Conservation (phyloP, 768 basidiomycete species). For the Pleurotus cornucopiae region DNA sequence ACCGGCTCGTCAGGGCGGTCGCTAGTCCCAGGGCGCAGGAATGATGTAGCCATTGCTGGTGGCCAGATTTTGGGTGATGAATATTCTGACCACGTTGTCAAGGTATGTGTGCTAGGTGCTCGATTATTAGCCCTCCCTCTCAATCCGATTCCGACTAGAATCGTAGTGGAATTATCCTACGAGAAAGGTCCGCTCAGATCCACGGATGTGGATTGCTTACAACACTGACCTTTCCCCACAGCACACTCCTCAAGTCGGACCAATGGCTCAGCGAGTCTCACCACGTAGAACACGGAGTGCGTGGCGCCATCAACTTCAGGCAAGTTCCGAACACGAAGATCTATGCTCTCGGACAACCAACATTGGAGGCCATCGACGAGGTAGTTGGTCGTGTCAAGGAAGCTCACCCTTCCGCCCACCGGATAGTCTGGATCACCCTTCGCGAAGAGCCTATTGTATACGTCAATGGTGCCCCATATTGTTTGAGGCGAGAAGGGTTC, state of each 20-base stretch:
- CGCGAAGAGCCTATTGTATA: conserved; percentile 90
- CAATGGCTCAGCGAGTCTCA: conserved; percentile 80
- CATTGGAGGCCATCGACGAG: conserved; percentile 78
- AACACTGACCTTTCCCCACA: conserved; percentile 20
- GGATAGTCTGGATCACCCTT: conserved; percentile 88
- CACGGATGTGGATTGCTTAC: neutral
- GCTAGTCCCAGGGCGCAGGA: conserved; percentile 63
- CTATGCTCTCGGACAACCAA: conserved; percentile 93
- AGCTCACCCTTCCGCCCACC: conserved; percentile 53
- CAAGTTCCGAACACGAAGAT: conserved; percentile 76
- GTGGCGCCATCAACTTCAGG: conserved; percentile 95
- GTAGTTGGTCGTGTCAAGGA: conserved; percentile 65
- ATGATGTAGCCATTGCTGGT: conserved; percentile 70
- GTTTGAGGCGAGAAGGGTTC: conserved; percentile 78
- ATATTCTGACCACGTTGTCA: conserved; percentile 91
- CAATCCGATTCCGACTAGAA: conserved; percentile 43
- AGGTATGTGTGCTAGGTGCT: conserved; percentile 38
- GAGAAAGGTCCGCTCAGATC: conserved; percentile 59
- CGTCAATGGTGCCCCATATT: conserved; percentile 91
- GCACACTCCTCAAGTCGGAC: conserved; percentile 88
- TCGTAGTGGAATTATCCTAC: conserved; percentile 89
- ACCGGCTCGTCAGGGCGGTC: conserved; percentile 54
- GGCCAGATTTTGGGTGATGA: conserved; percentile 92
- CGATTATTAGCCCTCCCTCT: neutral
- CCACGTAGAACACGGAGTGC: conserved; percentile 61